Percentiles rank a stretch among this genome's conserved stretches.
phyloP scores from a whole-genome alignment of 345 rosid species.

The Gossypium mustelinum region DNA sequence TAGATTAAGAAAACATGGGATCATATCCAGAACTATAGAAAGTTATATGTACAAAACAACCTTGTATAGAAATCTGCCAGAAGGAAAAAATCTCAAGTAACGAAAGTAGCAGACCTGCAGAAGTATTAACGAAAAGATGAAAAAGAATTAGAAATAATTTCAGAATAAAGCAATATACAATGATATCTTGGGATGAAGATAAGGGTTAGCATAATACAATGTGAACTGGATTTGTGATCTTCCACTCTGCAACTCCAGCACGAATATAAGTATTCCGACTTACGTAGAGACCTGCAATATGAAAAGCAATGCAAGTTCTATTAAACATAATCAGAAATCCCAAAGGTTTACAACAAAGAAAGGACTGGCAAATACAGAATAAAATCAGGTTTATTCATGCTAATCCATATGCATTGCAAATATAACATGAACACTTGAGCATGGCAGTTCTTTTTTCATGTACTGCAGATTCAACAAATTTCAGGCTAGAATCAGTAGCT shows the following conservation, averaged over 20 bases:
- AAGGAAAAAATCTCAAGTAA: conserved; percentile 79
- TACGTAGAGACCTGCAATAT: conserved; percentile 72
- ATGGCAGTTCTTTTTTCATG: neutral
- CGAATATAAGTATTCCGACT: conserved; percentile 93
- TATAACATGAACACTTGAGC: neutral
- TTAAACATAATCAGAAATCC: neutral
- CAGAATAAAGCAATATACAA: conserved; percentile 4
- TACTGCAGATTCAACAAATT: conserved; percentile 1
- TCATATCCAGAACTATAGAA: neutral
- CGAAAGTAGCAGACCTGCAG: conserved; percentile 90
- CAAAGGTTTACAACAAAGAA: neutral
- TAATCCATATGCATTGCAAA: neutral
- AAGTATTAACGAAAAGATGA: conserved; percentile 3
- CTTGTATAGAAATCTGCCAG: conserved; percentile 92
- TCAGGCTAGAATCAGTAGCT: neutral
- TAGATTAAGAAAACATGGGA: conserved; percentile 13
- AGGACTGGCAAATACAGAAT: neutral
- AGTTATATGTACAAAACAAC: conserved; percentile 33
- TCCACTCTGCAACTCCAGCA: conserved; percentile 90
- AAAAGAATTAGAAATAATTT: neutral
- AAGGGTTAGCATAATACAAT: conserved; percentile 43
- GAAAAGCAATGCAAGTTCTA: conserved; percentile 17
- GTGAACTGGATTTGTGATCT: conserved; percentile 88
- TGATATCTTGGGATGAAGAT: neutral
- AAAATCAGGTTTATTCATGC: neutral